Percentiles rank a stretch among this genome's conserved stretches.
These are phyloP conservation scores for Debaryomyces sp. DNA, from an alignment of 1,139 yeast species.

Conservation along the genomic window DNA sequence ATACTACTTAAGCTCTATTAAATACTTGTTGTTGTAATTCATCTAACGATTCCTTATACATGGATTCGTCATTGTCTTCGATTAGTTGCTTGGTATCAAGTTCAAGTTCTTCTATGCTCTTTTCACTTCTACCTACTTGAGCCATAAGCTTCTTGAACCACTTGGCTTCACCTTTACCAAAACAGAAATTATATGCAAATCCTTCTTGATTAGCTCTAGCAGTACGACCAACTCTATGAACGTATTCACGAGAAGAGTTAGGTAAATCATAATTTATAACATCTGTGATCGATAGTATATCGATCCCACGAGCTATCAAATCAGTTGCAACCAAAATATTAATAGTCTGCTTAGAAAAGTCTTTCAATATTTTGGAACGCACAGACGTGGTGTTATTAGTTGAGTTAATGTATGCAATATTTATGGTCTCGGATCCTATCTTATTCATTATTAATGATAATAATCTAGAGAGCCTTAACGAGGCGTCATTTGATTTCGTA, in stretches of 20 bases:
- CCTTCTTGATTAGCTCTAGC: slow-evolving; percentile 89
- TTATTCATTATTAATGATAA: slow-evolving; percentile 48
- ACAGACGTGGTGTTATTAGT: slow-evolving; percentile 49
- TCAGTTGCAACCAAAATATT: slow-evolving; percentile 83
- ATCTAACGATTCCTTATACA: slow-evolving; percentile 28
- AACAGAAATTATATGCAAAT: slow-evolving; percentile 65
- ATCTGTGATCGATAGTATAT: slow-evolving; percentile 67
- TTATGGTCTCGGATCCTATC: slow-evolving; percentile 17
- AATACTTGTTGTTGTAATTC: slow-evolving; percentile 28
- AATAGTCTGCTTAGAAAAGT: slow-evolving; percentile 54
- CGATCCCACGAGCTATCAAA: slow-evolving; percentile 92
- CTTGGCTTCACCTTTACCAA: slow-evolving; percentile 75
- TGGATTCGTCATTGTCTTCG: slow-evolving; percentile 27
- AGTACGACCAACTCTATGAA: slow-evolving; percentile 95
- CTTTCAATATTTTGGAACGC: slow-evolving; percentile 52
- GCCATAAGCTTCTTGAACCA: slow-evolving; percentile 60
- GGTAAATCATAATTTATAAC: slow-evolving; percentile 94
- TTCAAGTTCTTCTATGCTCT: slow-evolving; percentile 26
- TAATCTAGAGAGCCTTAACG: slow-evolving; percentile 71
- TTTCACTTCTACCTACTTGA: slow-evolving; percentile 37
- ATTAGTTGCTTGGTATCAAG: slow-evolving; percentile 23
- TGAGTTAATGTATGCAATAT: slow-evolving; percentile 46
- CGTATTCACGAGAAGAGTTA: slow-evolving; percentile 83
- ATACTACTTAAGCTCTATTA: slow-evolving; percentile 6
- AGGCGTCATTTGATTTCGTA: slow-evolving; percentile 84